Base-by-base conservation (phyloP, 2,329 filamentous ascomycete species). In the Aspergillus flavus region DNA sequence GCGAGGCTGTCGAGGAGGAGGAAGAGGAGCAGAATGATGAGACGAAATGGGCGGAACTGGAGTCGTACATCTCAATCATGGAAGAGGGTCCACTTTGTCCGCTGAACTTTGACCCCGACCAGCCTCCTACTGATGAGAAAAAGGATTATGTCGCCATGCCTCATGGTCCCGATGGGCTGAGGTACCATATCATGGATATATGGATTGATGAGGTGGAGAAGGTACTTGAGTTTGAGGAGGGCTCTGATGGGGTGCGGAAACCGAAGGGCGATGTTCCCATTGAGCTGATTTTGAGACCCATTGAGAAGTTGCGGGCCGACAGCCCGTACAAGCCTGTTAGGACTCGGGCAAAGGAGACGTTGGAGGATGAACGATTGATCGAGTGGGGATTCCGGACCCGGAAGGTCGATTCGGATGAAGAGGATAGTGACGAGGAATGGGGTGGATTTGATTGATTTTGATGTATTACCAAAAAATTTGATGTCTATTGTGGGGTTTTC, bases 171-270 rank as follows among this genome's bases (percentile, higher is more conserved):
- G 91, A 95, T 70, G 95, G 95, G 0, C 75, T 99, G 76, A 83
- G 93, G 66, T 89, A 96, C 77, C 95, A 99, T 79, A 86, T 94
- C 16, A 78, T 96, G 66, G 95, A 99, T 80, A 86, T 98, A 59
- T 98, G 91, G 87, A 86, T 96, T 10, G 95, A 98, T 76, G 94
- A 97, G 83, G 78, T 94, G 71, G 91, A 94, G 78, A 89, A 89
- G 73, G 86, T 88, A 39, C 86, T 88, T 59, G 82, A 86, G 14
- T 78, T 79, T 41, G 79, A 78, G 11, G 78, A 80, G 12, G 55
- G 19, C 6, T 43, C 43, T 32, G 59, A 43, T 16, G 75, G 74
- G 14, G 72, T 72, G 45, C 69, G 72, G 30, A 78, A 76, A 65
- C 71, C 78, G 50, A 75, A 76, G 61, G 72, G 72, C 2, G 75